Percentiles rank a stretch among this genome's conserved stretches.
phyloP scores from a whole-genome alignment of 139 green algal genomes.

The Chlorella vulgaris region DNA sequence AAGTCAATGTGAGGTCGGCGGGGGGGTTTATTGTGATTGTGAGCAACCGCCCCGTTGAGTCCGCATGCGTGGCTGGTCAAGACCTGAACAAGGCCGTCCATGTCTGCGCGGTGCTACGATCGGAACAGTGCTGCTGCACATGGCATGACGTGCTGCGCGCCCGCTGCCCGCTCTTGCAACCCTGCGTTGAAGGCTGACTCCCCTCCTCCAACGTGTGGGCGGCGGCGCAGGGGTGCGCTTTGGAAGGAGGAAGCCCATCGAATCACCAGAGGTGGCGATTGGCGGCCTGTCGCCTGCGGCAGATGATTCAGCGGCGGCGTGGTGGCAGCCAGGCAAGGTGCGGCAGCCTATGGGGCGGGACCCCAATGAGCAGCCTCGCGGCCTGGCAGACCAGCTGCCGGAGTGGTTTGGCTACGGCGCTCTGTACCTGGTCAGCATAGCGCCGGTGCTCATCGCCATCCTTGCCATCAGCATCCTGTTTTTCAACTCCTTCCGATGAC shows the following conservation, averaged over 20 bases:
- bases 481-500: conserved; percentile 80
- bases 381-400: conserved; percentile 73
- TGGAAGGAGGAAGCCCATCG: background rate
- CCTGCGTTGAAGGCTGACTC: too few relatives aligned
- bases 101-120: too few relatives aligned
- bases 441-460: conserved; percentile 83
- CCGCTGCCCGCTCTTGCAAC: background rate
- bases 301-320: conserved; percentile 38
- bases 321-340: conserved; percentile 22
- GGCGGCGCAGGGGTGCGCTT: conserved; percentile 10
- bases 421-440: conserved; percentile 79
- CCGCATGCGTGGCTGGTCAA: too few relatives aligned
- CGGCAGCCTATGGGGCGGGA: conserved; percentile 58
- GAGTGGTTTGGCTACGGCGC: conserved; percentile 85
- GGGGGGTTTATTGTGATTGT: too few relatives aligned
- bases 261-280: background rate
- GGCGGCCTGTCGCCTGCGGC: conserved; percentile 23
- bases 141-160: too few relatives aligned
- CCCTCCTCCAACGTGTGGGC: too few relatives aligned
- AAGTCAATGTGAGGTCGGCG: too few relatives aligned
- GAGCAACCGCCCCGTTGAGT: too few relatives aligned
- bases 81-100: too few relatives aligned
- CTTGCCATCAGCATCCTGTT: conserved; percentile 79
- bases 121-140: background rate
- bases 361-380: conserved; percentile 71